Conservation (phyloP, 2,329 filamentous ascomycete genomes). For the Hymenotorrendiella dingleyae region DNA sequence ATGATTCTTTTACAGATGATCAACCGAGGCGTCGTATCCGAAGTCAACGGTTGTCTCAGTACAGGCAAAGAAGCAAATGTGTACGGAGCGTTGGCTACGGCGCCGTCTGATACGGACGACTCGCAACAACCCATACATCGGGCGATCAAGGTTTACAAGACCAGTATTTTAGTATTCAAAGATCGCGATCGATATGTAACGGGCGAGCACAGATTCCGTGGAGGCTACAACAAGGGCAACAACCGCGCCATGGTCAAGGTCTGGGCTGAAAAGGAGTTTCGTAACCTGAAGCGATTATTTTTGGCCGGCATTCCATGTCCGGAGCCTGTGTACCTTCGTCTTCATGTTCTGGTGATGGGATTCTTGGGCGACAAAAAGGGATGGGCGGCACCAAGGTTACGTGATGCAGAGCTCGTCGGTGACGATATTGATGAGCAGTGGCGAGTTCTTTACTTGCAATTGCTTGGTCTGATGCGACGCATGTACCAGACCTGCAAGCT, state of each 20-base stretch:
- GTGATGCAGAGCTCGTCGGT: slow-evolving; percentile 71
- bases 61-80: slow-evolving; percentile 99
- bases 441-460: slow-evolving; percentile 72
- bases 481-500: slow-evolving; percentile 90
- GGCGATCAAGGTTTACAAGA: slow-evolving; percentile 99
- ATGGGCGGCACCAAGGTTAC: slow-evolving; percentile 79
- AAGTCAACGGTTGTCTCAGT: slow-evolving; percentile 90
- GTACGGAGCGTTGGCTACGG: slow-evolving; percentile 74
- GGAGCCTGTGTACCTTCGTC: slow-evolving; percentile 79
- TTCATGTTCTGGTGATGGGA: slow-evolving; percentile 94
- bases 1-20: slow-evolving; percentile 97
- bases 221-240: slow-evolving; percentile 89
- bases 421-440: slow-evolving; percentile 67
- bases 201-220: slow-evolving; percentile 86
- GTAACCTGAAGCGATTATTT: slow-evolving; percentile 82
- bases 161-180: slow-evolving; percentile 94
- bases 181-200: slow-evolving; percentile 94
- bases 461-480: slow-evolving; percentile 81
- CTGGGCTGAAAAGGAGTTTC: slow-evolving; percentile 98
- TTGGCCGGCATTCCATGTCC: slow-evolving; percentile 83
- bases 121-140: slow-evolving; percentile 56
- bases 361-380: slow-evolving; percentile 87
- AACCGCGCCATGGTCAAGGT: slow-evolving; percentile 96
- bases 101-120: slow-evolving; percentile 45
- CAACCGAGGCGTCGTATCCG: slow-evolving; percentile 80